These are phyloP conservation scores for Annulohypoxylon stygium DNA, from an alignment of 495 filamentous ascomycete species.

Conservation along the genomic window DNA sequence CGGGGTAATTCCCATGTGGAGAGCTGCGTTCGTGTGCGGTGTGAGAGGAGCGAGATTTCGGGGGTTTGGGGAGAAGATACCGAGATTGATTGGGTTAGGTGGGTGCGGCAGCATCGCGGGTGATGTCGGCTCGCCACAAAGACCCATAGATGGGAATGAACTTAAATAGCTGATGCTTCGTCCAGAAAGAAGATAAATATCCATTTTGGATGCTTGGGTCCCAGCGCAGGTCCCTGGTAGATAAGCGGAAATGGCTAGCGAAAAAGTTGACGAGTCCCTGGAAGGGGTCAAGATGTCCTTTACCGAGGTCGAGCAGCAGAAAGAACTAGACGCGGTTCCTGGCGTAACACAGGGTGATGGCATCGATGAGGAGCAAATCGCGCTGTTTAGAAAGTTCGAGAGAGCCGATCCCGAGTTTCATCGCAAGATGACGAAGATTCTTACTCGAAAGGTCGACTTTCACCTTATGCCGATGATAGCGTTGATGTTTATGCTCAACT, in stretches of 20 bases:
- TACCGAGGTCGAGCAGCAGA: constrained; percentile 36
- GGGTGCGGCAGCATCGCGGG: not conserved
- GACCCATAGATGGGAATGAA: not conserved
- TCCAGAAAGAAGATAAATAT: not conserved
- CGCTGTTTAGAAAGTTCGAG: constrained; percentile 45
- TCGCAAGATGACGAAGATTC: constrained; percentile 35
- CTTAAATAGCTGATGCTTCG: constrained; percentile 5
- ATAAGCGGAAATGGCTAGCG: constrained; percentile 18
- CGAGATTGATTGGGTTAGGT: not conserved
- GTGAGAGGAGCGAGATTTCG: constrained; percentile 15
- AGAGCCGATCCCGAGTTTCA: constrained; percentile 48
- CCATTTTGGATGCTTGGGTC: not conserved
- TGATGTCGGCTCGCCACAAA: not conserved
- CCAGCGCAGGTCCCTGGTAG: not conserved
- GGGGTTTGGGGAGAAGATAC: constrained; percentile 11
- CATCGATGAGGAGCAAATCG: constrained; percentile 43
- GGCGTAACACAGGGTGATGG: constrained; percentile 18
- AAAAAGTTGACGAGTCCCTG: constrained; percentile 19
- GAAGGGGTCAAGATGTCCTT: constrained; percentile 23
- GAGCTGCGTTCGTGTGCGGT: constrained; percentile 11
- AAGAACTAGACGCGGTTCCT: constrained; percentile 11
- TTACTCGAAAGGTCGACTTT: constrained; percentile 58
- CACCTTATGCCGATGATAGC: constrained; percentile 58
- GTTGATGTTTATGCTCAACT: constrained; percentile 61
- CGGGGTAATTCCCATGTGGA: constrained; percentile 11